phyloP scores from a whole-genome alignment of 768 basidiomycete species.

The Lyophyllum shimeji region DNA sequence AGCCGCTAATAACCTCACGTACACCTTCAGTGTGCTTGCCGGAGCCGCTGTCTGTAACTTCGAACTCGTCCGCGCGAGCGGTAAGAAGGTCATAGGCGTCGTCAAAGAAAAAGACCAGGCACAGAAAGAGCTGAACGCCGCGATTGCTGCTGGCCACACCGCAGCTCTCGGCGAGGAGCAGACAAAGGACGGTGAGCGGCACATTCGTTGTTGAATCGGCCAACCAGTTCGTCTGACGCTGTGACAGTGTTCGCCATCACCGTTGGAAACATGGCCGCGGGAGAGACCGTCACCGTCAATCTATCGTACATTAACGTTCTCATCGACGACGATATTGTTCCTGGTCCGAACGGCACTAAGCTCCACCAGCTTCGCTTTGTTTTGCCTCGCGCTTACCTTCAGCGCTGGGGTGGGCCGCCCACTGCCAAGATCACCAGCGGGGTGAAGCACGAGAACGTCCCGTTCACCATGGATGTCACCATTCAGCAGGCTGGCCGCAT shows the following conservation, averaged over 20 bases:
- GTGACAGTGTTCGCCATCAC: neutral
- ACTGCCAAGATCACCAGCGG: neutral
- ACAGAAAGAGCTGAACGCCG: neutral
- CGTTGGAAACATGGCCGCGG: neutral
- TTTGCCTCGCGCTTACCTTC: neutral
- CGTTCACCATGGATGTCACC: neutral
- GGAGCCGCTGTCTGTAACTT: neutral
- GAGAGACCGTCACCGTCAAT: neutral
- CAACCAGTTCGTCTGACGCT: too few species aligned
- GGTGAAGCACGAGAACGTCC: neutral
- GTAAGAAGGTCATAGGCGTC: neutral
- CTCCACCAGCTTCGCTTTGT: neutral
- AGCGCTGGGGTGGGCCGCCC: neutral
- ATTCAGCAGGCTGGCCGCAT: neutral
- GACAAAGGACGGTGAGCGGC: neutral
- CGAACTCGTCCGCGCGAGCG: neutral
- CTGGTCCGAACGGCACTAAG: too few species aligned
- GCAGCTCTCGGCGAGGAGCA: neutral
- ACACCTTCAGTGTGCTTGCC: neutral
- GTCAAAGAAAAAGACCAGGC: neutral
- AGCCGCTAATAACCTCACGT: neutral
- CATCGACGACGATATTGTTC: neutral
- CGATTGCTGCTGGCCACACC: neutral
- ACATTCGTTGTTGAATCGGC: neutral
- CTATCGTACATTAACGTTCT: neutral